Percentiles rank a stretch among this genome's conserved stretches.
Conservation (phyloP, 2,329 filamentous ascomycete genomes). For the Trichophyton mentagrophytes region DNA sequence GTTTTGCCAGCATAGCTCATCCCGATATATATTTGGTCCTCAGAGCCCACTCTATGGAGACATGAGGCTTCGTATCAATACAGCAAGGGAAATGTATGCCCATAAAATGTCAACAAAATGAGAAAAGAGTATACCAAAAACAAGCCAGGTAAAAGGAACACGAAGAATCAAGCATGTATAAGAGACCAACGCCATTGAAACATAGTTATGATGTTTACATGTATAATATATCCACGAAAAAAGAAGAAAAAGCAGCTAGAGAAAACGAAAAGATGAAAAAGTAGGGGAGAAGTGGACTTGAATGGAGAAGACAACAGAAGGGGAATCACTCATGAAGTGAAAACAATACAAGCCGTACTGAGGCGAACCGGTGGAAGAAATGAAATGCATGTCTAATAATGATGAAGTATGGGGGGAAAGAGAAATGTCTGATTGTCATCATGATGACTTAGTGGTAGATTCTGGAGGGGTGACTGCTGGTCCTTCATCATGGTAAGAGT, state of each 20-base stretch:
- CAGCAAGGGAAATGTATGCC: not conserved
- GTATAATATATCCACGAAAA: constrained; percentile 1
- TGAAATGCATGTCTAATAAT: not conserved
- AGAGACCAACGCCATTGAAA: constrained; percentile 11
- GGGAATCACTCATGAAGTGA: constrained; percentile 2
- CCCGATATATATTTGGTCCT: too few species aligned
- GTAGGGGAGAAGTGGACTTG: not conserved
- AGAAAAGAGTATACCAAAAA: constrained; percentile 1
- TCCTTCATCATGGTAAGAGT: constrained; percentile 5
- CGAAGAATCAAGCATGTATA: constrained; percentile 3
- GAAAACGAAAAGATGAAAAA: not conserved
- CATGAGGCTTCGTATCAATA: not conserved
- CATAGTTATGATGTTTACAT: not conserved
- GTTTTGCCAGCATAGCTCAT: too few species aligned
- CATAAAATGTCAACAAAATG: not conserved
- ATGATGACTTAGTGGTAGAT: not conserved
- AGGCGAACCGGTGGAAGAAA: not conserved
- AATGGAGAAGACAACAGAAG: not conserved
- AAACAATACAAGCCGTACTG: not conserved
- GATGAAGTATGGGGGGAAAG: not conserved
- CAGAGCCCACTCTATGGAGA: not conserved
- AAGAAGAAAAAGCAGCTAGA: not conserved
- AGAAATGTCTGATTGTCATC: not conserved
- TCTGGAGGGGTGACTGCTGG: not conserved
- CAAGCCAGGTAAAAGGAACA: not conserved